Base-by-base conservation (phyloP, 2,329 filamentous ascomycete genomes). In the Macrophomina phaseolina region DNA sequence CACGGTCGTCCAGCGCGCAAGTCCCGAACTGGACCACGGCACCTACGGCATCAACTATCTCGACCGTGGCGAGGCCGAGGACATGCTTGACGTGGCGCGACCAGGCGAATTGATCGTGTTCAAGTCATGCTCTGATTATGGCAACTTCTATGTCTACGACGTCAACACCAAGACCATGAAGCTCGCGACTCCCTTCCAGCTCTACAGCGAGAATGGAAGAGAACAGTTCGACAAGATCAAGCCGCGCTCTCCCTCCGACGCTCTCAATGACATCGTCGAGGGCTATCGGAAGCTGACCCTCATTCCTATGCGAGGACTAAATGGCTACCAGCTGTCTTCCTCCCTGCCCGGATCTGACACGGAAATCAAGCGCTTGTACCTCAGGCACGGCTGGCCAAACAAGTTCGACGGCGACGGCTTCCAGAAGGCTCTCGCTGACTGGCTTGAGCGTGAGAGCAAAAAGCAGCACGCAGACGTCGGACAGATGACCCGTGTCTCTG, bases 1-100 rank as follows among this genome's bases (percentile, higher is more conserved):
- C 79, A 95, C 95, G 11, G 94, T 98, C 80, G 96, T 99, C 78
- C 98, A 97, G 85, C 90, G 95, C 71, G 97, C 93, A 86, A 97
- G 97, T 75, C 84, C 87, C 7, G 76, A 85, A 55, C 78, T 83
- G 8, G 91, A 95, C 78, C 92, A 95, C 82, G 88, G 92, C 71
- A 95, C 92, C 2, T 65, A 65, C 16, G 63, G 63, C 23, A 58
- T 65, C 42, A 65, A 65, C 63, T 65, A 65, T 42, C 63, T 65
- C n/a, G 63, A 65, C 38, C 12, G 23, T 12, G 63, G 63, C 51
- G 63, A 65, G 42, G 63, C 63, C 28, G 63, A 65, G 40, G 63
- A 65, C 63, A 65, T 65, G 42, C 63, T 58, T 16, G 63, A 65
- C 2, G 52, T 65, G 8, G 12, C 63, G 28, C 30, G 63, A 9